A percentile compares a stretch with the other conserved stretches of the same genome.
phyloP scores from a whole-genome alignment of 257 asterid genomes.

The Plantago major region DNA sequence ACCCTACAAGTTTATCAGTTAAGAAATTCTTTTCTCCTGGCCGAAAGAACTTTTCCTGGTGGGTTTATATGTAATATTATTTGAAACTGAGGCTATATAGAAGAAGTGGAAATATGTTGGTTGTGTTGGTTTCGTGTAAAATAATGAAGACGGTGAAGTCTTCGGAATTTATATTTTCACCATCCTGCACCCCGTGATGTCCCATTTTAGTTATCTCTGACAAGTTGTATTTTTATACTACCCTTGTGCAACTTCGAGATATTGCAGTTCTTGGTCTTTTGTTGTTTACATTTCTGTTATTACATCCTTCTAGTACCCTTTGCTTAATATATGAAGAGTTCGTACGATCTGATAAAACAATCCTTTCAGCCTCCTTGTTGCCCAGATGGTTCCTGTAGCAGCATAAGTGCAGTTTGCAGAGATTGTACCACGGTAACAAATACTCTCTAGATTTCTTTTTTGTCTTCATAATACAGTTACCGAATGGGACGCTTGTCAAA shows the following conservation, averaged over 20 bases:
- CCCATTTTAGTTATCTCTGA: too few species aligned
- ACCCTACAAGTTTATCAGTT: neutral
- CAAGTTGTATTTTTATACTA: too few species aligned
- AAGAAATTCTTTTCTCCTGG: too few species aligned
- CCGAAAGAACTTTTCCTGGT: too few species aligned
- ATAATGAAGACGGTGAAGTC: too few species aligned
- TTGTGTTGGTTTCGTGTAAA: neutral
- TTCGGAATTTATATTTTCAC: too few species aligned
- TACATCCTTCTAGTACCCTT: neutral
- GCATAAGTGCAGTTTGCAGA: conserved; percentile 52
- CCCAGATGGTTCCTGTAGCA: conserved; percentile 65
- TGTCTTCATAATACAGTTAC: neutral
- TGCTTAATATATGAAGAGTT: neutral
- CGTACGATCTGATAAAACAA: conserved; percentile 13
- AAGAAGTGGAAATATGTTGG: neutral
- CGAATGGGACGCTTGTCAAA: neutral
- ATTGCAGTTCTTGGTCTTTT: neutral
- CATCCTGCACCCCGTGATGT: too few species aligned
- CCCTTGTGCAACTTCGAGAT: neutral
- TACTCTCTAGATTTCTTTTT: neutral
- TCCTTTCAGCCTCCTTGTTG: conserved; percentile 94
- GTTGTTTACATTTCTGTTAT: neutral
- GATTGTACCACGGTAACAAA: conserved; percentile 91
- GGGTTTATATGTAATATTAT: neutral
- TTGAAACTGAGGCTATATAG: neutral